Percentiles rank a stretch among this genome's conserved stretches.
These are phyloP conservation scores for Diaporthe eres DNA, from an alignment of 2,329 filamentous ascomycete genomes.

Conservation along the genomic window DNA sequence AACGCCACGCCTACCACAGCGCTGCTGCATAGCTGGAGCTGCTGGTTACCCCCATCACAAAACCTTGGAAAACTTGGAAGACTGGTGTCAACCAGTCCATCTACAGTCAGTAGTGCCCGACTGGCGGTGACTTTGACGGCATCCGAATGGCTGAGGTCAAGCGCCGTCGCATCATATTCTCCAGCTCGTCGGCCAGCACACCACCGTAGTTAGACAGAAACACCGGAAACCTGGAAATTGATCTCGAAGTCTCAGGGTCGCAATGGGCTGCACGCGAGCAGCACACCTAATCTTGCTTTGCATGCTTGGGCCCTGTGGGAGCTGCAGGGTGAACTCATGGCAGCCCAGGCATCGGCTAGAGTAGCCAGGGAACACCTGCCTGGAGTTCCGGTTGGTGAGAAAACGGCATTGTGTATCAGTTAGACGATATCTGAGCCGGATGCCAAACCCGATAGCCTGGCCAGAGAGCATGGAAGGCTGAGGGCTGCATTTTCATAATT, in stretches of 20 bases:
- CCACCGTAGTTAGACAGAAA: slow-evolving; percentile 8
- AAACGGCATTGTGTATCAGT: slow-evolving; percentile 34
- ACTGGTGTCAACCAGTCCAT: slow-evolving; percentile 22
- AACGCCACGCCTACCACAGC: slow-evolving; percentile 14
- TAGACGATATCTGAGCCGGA: slow-evolving; percentile 26
- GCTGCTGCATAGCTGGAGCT: slow-evolving; percentile 20
- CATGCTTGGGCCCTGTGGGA: slow-evolving; percentile 15
- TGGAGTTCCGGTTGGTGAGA: slow-evolving; percentile 29
- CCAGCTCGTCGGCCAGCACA: slow-evolving; percentile 5
- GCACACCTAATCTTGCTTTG: slow-evolving; percentile 13
- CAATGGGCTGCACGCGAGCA: slow-evolving; percentile 24
- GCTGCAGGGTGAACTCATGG: slow-evolving; percentile 35
- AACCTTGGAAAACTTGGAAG: slow-evolving; percentile 33
- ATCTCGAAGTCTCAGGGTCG: slow-evolving; percentile 26
- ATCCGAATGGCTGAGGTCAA: slow-evolving; percentile 13
- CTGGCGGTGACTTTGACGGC: slow-evolving; percentile 29
- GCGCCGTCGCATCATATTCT: slow-evolving; percentile 26
- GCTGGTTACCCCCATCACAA: slow-evolving; percentile 1
- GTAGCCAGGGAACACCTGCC: slow-evolving; percentile 18
- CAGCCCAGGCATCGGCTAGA: slow-evolving; percentile 30
- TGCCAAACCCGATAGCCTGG: slow-evolving; percentile 23
- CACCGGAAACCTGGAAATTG: slow-evolving; percentile 29
- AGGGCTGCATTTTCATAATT: slow-evolving; percentile 26
- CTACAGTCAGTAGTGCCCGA: slow-evolving; percentile 21
- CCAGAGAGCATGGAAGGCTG: not conserved